Evolutionary conservation across 2,329 filamentous ascomycete species (phyloP).

Genomic region (Ustulina deusta): DNA sequence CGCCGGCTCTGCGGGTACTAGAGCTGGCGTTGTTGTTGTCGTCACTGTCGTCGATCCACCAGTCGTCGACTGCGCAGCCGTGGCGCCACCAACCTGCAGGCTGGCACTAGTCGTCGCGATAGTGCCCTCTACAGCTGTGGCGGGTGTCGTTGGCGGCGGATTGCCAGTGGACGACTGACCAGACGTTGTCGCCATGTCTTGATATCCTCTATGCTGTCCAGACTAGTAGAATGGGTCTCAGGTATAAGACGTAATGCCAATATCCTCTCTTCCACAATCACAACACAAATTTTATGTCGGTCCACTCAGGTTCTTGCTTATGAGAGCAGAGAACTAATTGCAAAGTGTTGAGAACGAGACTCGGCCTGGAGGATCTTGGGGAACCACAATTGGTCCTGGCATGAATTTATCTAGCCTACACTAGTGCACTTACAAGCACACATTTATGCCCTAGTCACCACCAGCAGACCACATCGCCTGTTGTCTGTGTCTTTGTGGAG

Average conservation of each 20-base stretch:
- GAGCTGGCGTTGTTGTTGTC: constrained; percentile 10
- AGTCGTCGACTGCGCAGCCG: constrained; percentile 19
- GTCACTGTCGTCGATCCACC: constrained; percentile 2
- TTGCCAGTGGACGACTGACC: constrained; percentile 26
- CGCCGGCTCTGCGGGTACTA: constrained; percentile 2
- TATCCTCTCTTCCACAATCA: neutral
- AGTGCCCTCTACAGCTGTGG: constrained; percentile 22
- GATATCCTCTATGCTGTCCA: neutral
- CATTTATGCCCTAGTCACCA: too few species aligned
- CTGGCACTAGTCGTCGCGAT: constrained; percentile 25
- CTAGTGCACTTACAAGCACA: constrained; percentile 14
- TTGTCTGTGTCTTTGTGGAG: constrained; percentile 25
- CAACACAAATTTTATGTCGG: neutral
- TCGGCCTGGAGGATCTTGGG: constrained; percentile 6
- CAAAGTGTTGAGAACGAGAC: constrained; percentile 9
- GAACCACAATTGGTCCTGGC: constrained; percentile 21
- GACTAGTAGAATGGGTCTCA: neutral
- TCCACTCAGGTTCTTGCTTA: neutral
- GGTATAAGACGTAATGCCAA: neutral
- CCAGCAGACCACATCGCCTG: constrained; percentile 2
- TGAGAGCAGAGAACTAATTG: constrained; percentile 14
- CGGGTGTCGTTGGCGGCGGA: constrained; percentile 29
- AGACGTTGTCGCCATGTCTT: constrained; percentile 30
- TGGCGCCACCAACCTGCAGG: constrained; percentile 7
- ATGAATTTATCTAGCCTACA: constrained; percentile 14